Base-by-base conservation (phyloP, 345 rosid species). In the Salix exigua region DNA sequence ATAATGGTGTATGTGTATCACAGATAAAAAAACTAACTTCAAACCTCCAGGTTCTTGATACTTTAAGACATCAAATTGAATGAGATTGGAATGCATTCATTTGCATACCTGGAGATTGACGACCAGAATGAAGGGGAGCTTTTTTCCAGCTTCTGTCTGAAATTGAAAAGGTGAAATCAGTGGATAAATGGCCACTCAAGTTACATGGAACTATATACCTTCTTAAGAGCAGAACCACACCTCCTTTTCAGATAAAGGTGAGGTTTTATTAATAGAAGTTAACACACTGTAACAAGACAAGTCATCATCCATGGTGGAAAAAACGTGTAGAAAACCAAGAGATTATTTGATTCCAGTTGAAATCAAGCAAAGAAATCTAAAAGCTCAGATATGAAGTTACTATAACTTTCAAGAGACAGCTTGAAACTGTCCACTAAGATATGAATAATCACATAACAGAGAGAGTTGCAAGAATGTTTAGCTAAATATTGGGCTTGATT, bases 91-190 rank as follows among this genome's bases (percentile, higher is more conserved):
- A 75, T n/a, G 30, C 44, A 66, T 63, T 53, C 68, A 58, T 66
- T 72, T 58, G 61, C 77, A 67, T 87, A 96, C 99, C 98, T 96
- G 96, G 50, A 96, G 98, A 83, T 93, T 93, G 81, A 93, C 68
- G 75, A 92, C 82, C 28, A 96, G 91, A 80, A 96, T 82, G 83
- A 96, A 93, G 1, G 99, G 98, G 75, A 96, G 94, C 88, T 83
- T 91, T 79, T 96, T 96, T 73, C 96, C 98, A 25, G 89, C 87
- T 79, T 91, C 94, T 18, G 93, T 89, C 99, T 96, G 91, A 80
- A 91, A 79, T 80, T 55, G 66, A 75, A 18, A 30, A 79, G 67
- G 73, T 26, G 67, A 21, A 51, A 31, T 73, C 60, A 68, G 33
- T 71, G 37, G 19, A 63, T 63, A 63, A 23, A 63, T 63, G 31